Base-by-base conservation (phyloP, 1,284 basidiomycete genomes). In the Phylloporus sp. region DNA sequence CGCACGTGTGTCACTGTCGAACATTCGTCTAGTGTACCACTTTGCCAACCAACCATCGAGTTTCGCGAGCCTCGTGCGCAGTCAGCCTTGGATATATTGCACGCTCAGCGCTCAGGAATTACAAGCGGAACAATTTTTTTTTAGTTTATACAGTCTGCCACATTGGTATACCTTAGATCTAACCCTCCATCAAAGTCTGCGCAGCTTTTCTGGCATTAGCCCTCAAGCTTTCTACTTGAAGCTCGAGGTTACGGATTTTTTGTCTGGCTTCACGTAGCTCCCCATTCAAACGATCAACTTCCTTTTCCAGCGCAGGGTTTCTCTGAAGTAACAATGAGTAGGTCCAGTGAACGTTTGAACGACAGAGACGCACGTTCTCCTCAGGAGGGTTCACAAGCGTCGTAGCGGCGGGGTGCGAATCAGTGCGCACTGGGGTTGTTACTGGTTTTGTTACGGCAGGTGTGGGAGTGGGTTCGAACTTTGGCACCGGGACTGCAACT, bases 241-340 rank as follows among this genome's bases (percentile, higher is more conserved):
- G 74, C 77, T 95, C 93, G 47, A 95, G 77, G 69, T 89, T 89
- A 65, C 93, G 81, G 61, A 95, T 94, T 78, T 91, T 86, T 75
- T 88, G 87, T 51, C 91, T 84, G 40, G 91, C 89, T 37, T 93
- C 92, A 37, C 91, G 84, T 50, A 95, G 81, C 69, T 93, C 91
- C 2, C 77, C 75, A 28, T 76, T 84, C 61, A 95, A 80, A 11
- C 80, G 81, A 4, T 80, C 79, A 69, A 93, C 93, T 72, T 94
- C 90, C 26, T 85, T 79, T 63, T 77, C 72, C 18, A 87, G 71
- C 31, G 65, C 75, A 2, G 71, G 51, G 24, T 67, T 58, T 61
- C 67, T 55, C 69, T 68, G 56, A 18, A 31, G 18, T 29, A 28
- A 57, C 2, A 49, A n/a, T 57, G 6, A 60, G 42, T 18, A 29